Evolutionary conservation across 257 asterid genomes (phyloP), one percentile per base, ranked within the genome.

Genomic region (Jaltomata sinuosa): DNA sequence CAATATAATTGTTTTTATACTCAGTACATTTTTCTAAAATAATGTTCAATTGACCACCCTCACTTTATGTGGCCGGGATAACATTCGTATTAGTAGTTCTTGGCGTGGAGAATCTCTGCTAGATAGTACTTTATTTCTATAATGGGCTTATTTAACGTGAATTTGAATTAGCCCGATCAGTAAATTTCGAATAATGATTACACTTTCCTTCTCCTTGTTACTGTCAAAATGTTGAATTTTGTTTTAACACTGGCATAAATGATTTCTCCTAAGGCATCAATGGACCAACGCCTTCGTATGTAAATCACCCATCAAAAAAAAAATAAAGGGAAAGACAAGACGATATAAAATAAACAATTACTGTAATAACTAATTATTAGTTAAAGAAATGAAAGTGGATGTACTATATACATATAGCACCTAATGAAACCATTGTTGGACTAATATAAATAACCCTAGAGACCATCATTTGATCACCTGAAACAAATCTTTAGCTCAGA

Each of bases 391-490:
- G 18, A 62, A 38, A 81, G 74, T 57, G 84, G 71, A 3, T 57
- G 84, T 83, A 69, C 87, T 84, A 85, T 81, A 47, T 22, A 86
- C 71, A 64, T 45, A 18, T 64, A 65, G 57, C 79, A 82, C 61
- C 25, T 83, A 69, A 85, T 36, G 61, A 87, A 50, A 55, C 64
- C 72, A 67, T 68, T 32, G 45, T 45, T 42, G 47, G 22, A 15
- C 79, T 4, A 74, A 80, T 80, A 27, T 54, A 12, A 80, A 57
- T 89, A 88, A 36, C 14, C 74, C 55, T 57, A 86, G 68, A 22
- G 87, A 67, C 87, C 96, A 91, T 91, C 89, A 92, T 91, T 88
- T 82, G 72, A 88, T 85, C 88, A 87, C 89, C 92, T 91, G 94
- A 88, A 87, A 85, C 81, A 89, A 85, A 94, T 91, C 94, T 92